Base-by-base conservation (phyloP, 257 asterid species). In the Anisodus acutangulus region DNA sequence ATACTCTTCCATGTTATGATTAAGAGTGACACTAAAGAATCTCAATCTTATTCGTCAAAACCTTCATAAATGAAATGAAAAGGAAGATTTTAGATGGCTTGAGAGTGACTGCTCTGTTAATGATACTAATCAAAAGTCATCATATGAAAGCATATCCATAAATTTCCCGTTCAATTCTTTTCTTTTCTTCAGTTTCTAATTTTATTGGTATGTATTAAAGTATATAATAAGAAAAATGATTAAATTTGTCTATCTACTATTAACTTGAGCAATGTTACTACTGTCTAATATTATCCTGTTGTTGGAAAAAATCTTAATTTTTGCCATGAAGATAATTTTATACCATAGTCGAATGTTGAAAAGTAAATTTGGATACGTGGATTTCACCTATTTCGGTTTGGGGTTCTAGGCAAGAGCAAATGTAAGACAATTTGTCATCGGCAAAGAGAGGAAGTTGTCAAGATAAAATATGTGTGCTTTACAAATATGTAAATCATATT, bases 21-120 rank as follows among this genome's bases (percentile, higher is more conserved):
- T 92, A 91, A 87, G 93, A 92, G 93, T 90, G 92, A 86, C 85
- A 84, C 54, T 85, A 90, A 92, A 92, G 93, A 82, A 68, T 89
- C 79, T 85, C 86, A 87, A 89, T 84, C 69, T 85, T 82, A 89
- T 88, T 90, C 58, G 91, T 89, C 93, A 88, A 88, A 62, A 53
- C 49, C 85, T 85, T 87, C 78, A 84, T 88, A 81, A 89, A 88
- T 90, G 90, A 80, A 62, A 45, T 87, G 58, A 86, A 89, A 89
- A 87, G 92, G 82, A 51, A 70, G 62, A 83, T 90, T 79, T 64
- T 79, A 15, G 64, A 43, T 62, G 53, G 80, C 80, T 84, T 86
- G 87, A 89, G 79, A 84, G 70, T 58, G 84, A 88, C 91, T 86
- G 51, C 83, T 85, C 84, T 80, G 72, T 80, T 78, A 26, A 26